Evolutionary conservation across 2,329 filamentous ascomycete genomes (phyloP).

Genomic region (Westerdykella sp.): DNA sequence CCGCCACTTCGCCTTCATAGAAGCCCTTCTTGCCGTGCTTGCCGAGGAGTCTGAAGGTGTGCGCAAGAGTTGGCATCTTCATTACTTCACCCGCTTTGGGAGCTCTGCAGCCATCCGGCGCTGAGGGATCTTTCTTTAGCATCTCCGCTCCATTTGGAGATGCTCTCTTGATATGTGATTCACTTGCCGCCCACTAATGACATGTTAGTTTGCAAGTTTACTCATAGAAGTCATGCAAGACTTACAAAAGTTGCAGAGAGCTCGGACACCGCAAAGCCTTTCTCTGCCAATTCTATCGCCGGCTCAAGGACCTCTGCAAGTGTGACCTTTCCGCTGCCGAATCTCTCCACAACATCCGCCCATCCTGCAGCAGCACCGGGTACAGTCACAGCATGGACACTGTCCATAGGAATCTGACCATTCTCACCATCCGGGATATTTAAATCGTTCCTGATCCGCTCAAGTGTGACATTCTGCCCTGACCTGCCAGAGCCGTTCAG

Average conservation of each 20-base stretch:
- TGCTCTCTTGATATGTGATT: constrained; percentile 58
- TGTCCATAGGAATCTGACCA: constrained; percentile 63
- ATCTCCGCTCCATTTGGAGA: constrained; percentile 85
- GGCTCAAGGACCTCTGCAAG: constrained; percentile 73
- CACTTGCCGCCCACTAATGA: constrained; percentile 63
- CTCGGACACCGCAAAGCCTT: constrained; percentile 85
- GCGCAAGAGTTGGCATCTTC: constrained; percentile 73
- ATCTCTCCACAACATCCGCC: constrained; percentile 80
- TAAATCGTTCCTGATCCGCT: constrained; percentile 63
- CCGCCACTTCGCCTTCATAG: constrained; percentile 77
- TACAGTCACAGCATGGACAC: constrained; percentile 75
- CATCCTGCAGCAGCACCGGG: constrained; percentile 90
- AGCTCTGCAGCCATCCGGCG: constrained; percentile 63
- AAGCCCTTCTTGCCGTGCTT: constrained; percentile 83
- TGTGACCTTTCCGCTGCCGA: constrained; percentile 79
- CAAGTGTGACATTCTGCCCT: constrained; percentile 61
- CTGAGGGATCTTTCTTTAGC: constrained; percentile 68
- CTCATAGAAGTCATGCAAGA: constrained; percentile 11
- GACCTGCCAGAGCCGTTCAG: constrained; percentile 92
- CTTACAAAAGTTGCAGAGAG: constrained; percentile 63
- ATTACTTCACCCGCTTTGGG: constrained; percentile 81
- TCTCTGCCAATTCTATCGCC: constrained; percentile 77
- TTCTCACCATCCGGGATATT: constrained; percentile 53
- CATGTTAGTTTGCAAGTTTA: constrained; percentile 5
- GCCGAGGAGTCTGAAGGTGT: constrained; percentile 73